A percentile compares a stretch with the other conserved stretches of the same genome.
These are phyloP conservation scores for Claviceps purpurea DNA, from an alignment of 2,329 filamentous ascomycete species.

Conservation along the genomic window DNA sequence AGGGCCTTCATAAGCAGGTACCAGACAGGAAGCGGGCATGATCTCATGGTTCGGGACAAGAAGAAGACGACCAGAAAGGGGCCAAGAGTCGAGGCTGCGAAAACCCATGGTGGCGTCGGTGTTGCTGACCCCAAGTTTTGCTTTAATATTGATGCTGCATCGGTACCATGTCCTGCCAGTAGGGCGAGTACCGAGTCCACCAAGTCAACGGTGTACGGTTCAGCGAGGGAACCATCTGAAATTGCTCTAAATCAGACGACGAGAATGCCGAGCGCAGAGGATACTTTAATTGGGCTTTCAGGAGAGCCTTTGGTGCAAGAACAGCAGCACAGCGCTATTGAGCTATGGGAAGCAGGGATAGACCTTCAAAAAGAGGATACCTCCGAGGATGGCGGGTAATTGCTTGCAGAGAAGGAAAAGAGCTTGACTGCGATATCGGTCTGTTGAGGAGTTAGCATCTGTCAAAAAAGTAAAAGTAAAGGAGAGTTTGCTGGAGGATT, in stretches of 20 bases:
- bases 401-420: neutral
- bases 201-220: neutral
- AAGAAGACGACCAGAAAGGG: neutral
- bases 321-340: constrained; percentile 1
- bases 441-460: neutral
- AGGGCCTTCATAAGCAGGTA: neutral
- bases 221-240: neutral
- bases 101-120: neutral
- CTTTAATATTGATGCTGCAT: neutral
- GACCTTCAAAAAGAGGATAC: neutral
- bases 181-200: neutral
- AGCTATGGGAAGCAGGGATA: constrained; percentile 4
- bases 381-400: neutral
- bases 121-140: neutral
- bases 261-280: neutral
- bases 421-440: neutral
- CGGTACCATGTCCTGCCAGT: neutral
- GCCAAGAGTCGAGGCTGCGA: neutral
- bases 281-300: neutral
- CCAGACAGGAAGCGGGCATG: neutral
- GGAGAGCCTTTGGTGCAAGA: neutral
- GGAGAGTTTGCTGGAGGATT: no score
- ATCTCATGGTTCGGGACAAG: neutral
- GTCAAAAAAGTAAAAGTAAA: no score
- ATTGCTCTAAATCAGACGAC: neutral